Base-by-base conservation (phyloP, 768 basidiomycete species). In the Lentinus brumalis region DNA sequence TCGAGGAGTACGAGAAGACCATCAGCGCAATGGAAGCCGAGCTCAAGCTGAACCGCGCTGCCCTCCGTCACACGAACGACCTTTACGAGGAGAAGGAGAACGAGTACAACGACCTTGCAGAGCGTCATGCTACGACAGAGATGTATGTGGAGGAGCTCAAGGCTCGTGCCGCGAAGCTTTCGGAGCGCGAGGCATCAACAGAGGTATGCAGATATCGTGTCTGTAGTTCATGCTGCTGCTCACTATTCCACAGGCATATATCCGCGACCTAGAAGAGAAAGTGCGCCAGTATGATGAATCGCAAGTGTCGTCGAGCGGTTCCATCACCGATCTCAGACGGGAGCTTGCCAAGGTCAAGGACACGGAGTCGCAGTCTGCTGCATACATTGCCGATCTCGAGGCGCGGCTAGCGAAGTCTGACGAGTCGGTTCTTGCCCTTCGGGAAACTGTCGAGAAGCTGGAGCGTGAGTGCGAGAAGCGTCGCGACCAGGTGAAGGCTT, bases 1-100 rank as follows among this genome's bases (percentile, higher is more conserved):
- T 99, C 53, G 92, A 97, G 75, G 95, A 98, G 76, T 99, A 99
- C 75, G 96, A 99, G 80, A 94, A 96, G 80, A 94, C 94, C 1
- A 96, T 98, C 65, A 84, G 87, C 44, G 89, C 94, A 2, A 90
- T 99, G 83, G 97, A 99, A 74, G 92, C 91, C 0, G 94, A 96
- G 74, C 80, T 97, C 55, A 91, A 84, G 65, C 79, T 96, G 57
- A 94, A 94, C 66, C 83, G 90, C 52, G 93, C 92, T 1, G 93
- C 95, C 18, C 77, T 97, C 71, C 78, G 91, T 53, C 89, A 94
- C 68, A 94, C 96, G 54, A 96, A 97, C 72, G 93, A 96, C 67
- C 81, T 97, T 75, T 88, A 93, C 47, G 89, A 92, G 64, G 95
- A 97, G 76, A 95, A 94, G 73, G 94, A 95, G 70, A 87, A 88